phyloP scores from a whole-genome alignment of 371 early-diverging fungal genomes.

The Sporodiniella umbellata region DNA sequence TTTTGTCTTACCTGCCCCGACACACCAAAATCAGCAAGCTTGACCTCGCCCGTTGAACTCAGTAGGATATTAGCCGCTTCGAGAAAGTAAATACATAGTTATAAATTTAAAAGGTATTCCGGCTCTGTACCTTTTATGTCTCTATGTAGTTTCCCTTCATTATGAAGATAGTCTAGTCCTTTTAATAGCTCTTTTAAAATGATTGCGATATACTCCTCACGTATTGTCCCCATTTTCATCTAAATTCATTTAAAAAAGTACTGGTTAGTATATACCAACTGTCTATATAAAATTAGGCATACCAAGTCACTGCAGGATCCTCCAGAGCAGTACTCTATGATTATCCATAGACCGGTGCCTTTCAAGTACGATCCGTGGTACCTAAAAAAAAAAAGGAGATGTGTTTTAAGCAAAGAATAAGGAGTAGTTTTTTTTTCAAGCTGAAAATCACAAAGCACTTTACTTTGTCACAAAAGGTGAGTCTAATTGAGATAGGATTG shows the following conservation, averaged over 20 bases:
- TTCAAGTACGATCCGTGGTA: constrained; percentile 82
- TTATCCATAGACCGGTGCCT: constrained; percentile 87
- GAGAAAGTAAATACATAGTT: background rate
- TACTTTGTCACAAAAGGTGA: constrained; percentile 90
- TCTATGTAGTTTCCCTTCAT: constrained; percentile 92
- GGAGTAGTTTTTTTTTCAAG: background rate
- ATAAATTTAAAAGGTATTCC: background rate
- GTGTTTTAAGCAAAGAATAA: constrained; percentile 13
- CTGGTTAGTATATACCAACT: background rate
- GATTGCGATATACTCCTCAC: constrained; percentile 89
- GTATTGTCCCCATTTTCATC: constrained; percentile 82
- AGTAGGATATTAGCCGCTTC: constrained; percentile 89
- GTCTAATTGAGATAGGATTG: constrained; percentile 92
- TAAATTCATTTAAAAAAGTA: constrained; percentile 16
- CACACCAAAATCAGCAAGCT: constrained; percentile 96
- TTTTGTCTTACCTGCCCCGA: constrained; percentile 74
- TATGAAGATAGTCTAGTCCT: constrained; percentile 94
- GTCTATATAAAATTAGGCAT: constrained; percentile 5
- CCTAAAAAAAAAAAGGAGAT: constrained; percentile 30
- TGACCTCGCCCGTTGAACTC: constrained; percentile 70
- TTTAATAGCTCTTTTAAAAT: constrained; percentile 87
- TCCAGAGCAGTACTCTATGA: constrained; percentile 92
- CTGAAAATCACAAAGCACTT: background rate
- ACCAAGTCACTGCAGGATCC: constrained; percentile 91
- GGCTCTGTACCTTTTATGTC: constrained; percentile 34